A percentile compares a stretch with the other conserved stretches of the same genome.
Evolutionary conservation across 805 yeast genomes (phyloP).

Genomic region (Starmera dryadoides): DNA sequence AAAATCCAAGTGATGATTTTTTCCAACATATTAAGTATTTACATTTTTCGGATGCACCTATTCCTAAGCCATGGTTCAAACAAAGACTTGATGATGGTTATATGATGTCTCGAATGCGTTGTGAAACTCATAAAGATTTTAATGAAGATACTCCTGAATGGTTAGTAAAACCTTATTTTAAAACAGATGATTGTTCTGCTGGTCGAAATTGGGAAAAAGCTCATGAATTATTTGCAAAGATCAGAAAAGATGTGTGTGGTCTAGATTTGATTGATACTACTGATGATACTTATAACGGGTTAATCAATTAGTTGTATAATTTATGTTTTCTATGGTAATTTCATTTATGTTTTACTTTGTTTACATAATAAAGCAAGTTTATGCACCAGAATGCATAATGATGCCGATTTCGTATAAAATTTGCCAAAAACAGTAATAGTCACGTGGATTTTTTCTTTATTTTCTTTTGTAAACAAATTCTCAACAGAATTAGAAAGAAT

Average conservation of each 20-base stretch:
- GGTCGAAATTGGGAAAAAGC: slow-evolving; percentile 15
- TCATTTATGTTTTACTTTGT: no score
- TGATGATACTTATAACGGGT: slow-evolving; percentile 13
- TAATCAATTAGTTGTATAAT: slow-evolving; percentile 9
- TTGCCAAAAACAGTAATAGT: no score
- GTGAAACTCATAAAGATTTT: slow-evolving; percentile 11
- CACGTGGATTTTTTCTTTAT: no score
- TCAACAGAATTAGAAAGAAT: no score
- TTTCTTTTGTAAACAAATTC: no score
- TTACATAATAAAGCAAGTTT: no score
- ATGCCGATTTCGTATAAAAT: no score
- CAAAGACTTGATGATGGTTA: slow-evolving; percentile 6
- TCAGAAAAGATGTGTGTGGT: slow-evolving; percentile 17
- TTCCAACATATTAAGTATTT: slow-evolving; percentile 33
- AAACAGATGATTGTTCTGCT: slow-evolving; percentile 13
- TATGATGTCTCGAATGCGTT: slow-evolving; percentile 11
- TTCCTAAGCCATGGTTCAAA: slow-evolving; percentile 57
- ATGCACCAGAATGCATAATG: no score
- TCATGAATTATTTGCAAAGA: slow-evolving; percentile 8
- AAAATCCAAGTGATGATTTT: slow-evolving; percentile 9
- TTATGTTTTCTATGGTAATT: no score
- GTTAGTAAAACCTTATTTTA: slow-evolving; percentile 2
- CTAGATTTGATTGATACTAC: slow-evolving; percentile 11
- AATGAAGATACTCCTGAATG: background rate
- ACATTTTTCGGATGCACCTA: slow-evolving; percentile 62